Conservation (phyloP, 2,329 filamentous ascomycete genomes). For the Mariannaea sp. region DNA sequence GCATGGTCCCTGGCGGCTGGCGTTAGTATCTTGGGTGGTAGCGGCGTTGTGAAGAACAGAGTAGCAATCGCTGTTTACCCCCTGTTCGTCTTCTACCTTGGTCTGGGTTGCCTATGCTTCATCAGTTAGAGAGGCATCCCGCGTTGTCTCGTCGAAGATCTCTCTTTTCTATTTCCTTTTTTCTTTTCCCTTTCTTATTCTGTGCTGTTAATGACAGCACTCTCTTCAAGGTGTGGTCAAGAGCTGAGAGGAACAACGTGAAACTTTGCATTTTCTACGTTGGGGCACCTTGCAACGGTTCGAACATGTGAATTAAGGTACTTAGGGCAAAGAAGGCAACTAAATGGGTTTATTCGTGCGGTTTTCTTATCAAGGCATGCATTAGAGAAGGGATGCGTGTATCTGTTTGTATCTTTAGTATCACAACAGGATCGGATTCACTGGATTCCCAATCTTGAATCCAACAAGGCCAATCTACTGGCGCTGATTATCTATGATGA, state of each 20-base stretch:
- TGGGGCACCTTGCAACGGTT: neutral
- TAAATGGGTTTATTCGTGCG: neutral
- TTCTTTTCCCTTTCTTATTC: too few species aligned
- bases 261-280: slow-evolving; percentile 16
- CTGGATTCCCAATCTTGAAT: too few species aligned
- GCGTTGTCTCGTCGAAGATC: too few species aligned
- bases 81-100: slow-evolving; percentile 92
- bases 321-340: neutral
- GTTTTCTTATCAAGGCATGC: neutral
- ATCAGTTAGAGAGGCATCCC: slow-evolving; percentile 69
- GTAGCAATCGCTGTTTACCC: slow-evolving; percentile 95
- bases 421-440: neutral
- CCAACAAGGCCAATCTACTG: neutral
- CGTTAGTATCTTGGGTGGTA: slow-evolving; percentile 93
- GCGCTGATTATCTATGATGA: neutral
- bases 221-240: neutral
- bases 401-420: slow-evolving; percentile 2
- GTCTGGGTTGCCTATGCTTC: slow-evolving; percentile 92
- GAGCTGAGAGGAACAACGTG: neutral
- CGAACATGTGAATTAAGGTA: slow-evolving; percentile 1
- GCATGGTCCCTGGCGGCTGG: slow-evolving; percentile 94
- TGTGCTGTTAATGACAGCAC: too few species aligned
- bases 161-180: too few species aligned
- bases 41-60: slow-evolving; percentile 92
- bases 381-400: neutral